These are phyloP conservation scores for Colletotrichum truncatum DNA, from an alignment of 2,329 filamentous ascomycete genomes.

Conservation along the genomic window DNA sequence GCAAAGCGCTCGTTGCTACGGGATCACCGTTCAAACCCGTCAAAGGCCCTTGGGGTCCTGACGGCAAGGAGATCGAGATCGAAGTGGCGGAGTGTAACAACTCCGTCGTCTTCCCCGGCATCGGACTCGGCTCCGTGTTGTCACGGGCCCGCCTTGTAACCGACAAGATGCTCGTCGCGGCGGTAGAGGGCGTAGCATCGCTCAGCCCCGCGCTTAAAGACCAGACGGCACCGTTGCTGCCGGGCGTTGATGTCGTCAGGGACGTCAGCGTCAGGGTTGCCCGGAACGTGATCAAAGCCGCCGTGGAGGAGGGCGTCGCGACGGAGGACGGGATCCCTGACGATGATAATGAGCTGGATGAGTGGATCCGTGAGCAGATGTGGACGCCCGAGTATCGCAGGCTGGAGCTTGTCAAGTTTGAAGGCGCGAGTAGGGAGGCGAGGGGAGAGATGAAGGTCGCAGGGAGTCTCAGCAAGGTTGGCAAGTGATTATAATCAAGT, in stretches of 20 bases:
- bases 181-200: conserved; percentile 76
- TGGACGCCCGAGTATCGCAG: conserved; percentile 78
- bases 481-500: too few relatives aligned
- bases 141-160: conserved; percentile 73
- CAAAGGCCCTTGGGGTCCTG: conserved; percentile 62
- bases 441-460: conserved; percentile 65
- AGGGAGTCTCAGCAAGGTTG: conserved; percentile 43
- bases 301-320: conserved; percentile 74
- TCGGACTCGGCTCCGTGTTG: conserved; percentile 82
- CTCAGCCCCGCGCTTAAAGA: conserved; percentile 76
- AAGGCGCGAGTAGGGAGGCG: conserved; percentile 64
- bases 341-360: conserved; percentile 64
- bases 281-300: conserved; percentile 75
- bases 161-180: conserved; percentile 84
- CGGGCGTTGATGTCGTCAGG: conserved; percentile 78
- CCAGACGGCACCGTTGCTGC: conserved; percentile 72
- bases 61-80: conserved; percentile 54
- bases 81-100: conserved; percentile 86
- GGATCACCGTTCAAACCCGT: conserved; percentile 85
- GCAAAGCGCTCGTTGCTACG: conserved; percentile 81
- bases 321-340: conserved; percentile 72
- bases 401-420: conserved; percentile 63
- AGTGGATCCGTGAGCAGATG: conserved; percentile 83
- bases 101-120: conserved; percentile 84
- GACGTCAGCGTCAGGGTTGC: conserved; percentile 83